These are phyloP conservation scores for Annulohypoxylon truncatum DNA, from an alignment of 2,329 filamentous ascomycete genomes.

Conservation along the genomic window DNA sequence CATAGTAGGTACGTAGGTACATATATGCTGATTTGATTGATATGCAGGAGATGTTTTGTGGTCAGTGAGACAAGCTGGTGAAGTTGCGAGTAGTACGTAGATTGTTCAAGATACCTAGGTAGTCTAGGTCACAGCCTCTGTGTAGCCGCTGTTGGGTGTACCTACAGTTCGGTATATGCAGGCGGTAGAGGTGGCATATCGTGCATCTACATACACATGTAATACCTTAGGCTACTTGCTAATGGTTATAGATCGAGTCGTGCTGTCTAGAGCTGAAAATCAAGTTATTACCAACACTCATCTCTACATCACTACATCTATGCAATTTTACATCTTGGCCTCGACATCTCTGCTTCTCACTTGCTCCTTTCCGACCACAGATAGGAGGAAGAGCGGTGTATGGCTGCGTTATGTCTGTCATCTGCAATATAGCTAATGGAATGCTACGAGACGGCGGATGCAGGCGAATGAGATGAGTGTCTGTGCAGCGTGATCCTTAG, in stretches of 20 bases:
- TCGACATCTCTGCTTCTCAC: neutral
- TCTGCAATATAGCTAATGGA: neutral
- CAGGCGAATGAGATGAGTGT: neutral
- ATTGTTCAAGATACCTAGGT: no score
- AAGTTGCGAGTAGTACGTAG: no score
- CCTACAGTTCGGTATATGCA: no score
- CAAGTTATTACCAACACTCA: neutral
- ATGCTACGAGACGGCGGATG: neutral
- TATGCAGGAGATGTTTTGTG: neutral
- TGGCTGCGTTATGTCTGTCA: neutral
- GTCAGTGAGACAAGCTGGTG: neutral
- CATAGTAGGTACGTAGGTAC: neutral
- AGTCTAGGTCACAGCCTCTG: neutral
- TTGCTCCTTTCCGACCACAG: neutral
- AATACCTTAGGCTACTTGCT: no score
- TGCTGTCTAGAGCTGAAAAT: no score
- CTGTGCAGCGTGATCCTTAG: slow-evolving; percentile 4
- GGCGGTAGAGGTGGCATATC: no score
- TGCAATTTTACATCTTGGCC: neutral
- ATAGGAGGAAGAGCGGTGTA: slow-evolving; percentile 19
- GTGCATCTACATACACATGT: no score
- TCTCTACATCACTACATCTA: neutral
- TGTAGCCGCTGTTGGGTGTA: neutral
- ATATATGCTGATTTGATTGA: neutral
- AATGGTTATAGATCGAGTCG: no score